Conservation (phyloP, 305 asterid species). For the Lippia alba region DNA sequence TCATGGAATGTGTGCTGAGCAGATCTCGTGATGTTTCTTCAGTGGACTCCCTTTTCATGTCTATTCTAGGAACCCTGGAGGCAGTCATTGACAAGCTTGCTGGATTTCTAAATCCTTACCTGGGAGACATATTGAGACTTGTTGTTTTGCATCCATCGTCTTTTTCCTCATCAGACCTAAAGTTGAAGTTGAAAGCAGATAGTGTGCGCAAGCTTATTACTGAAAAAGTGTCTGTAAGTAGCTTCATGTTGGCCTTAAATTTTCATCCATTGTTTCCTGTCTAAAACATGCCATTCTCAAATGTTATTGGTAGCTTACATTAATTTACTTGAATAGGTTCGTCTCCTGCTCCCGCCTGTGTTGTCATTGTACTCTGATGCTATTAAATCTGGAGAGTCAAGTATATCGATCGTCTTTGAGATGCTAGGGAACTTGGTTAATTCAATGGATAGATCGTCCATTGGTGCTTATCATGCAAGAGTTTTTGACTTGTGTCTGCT, state of each 20-base stretch:
- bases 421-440: conserved; percentile 70
- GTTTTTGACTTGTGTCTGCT: conserved; percentile 80
- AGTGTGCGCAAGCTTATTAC: conserved; percentile 75
- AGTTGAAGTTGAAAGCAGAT: conserved; percentile 72
- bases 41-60: conserved; percentile 55
- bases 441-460: conserved; percentile 81
- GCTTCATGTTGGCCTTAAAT: conserved; percentile 18
- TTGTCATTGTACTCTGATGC: conserved; percentile 69
- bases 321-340: conserved; percentile 62
- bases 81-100: conserved; percentile 82
- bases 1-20: conserved; percentile 63
- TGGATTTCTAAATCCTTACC: conserved; percentile 79
- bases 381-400: conserved; percentile 65
- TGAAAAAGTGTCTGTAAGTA: conserved; percentile 80
- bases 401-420: conserved; percentile 68
- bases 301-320: conserved; percentile 27
- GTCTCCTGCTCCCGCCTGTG: conserved; percentile 83
- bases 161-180: conserved; percentile 51
- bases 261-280: conserved; percentile 7
- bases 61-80: conserved; percentile 73
- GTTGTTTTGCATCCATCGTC: conserved; percentile 71
- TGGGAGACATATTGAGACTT: conserved; percentile 68
- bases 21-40: conserved; percentile 50
- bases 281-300: background rate
- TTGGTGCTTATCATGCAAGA: conserved; percentile 70